Conservation (phyloP, 345 rosid genomes). For the Aquilaria malaccensis region DNA sequence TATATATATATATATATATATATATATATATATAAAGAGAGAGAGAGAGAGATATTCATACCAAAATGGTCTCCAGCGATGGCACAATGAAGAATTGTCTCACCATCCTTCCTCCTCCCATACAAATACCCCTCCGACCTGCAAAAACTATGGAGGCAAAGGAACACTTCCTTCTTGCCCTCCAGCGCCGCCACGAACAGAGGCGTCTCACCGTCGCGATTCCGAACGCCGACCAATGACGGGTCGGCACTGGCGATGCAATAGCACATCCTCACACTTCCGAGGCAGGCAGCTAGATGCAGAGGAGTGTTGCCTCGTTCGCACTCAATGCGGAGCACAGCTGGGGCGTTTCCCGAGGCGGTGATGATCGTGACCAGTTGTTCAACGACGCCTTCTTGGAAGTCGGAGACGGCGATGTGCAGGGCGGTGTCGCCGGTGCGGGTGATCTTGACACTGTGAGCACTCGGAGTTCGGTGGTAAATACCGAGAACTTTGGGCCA, state of each 20-base stretch:
- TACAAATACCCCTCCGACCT: conserved; percentile 9
- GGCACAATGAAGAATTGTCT: conserved; percentile 34
- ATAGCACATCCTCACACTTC: conserved; percentile 27
- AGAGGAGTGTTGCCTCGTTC: conserved; percentile 32
- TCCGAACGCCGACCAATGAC: conserved; percentile 13
- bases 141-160: conserved; percentile 18
- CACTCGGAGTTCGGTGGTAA: neutral
- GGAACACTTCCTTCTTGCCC: conserved; percentile 32
- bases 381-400: conserved; percentile 16
- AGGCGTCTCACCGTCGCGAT: conserved; percentile 36
- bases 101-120: conserved; percentile 21
- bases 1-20: neutral
- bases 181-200: conserved; percentile 27
- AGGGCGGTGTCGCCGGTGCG: conserved; percentile 32
- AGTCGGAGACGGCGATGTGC: conserved; percentile 35
- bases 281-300: conserved; percentile 35
- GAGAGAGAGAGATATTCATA: neutral
- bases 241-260: conserved; percentile 8
- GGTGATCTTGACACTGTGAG: conserved; percentile 17
- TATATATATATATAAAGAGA: too few species aligned
- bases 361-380: conserved; percentile 10
- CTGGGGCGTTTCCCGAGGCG: rapidly evolving
- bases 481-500: conserved; percentile 22
- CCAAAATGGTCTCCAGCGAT: conserved; percentile 29
- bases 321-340: conserved; percentile 9